phyloP scores from a whole-genome alignment of 2,329 filamentous ascomycete species.

The Metarhizium rileyi region DNA sequence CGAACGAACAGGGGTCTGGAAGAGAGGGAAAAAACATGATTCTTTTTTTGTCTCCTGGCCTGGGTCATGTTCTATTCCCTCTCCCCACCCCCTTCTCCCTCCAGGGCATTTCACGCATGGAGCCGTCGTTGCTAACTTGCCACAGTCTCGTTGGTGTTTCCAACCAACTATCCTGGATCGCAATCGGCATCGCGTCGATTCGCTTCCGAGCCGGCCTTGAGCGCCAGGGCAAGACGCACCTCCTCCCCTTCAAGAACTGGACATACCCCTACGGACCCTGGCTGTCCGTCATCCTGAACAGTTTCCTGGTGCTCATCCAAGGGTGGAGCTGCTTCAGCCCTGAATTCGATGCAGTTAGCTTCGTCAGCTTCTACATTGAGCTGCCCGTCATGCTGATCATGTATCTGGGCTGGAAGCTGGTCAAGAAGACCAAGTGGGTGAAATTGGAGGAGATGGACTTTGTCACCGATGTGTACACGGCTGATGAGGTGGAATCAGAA shows the following conservation, averaged over 20 bases:
- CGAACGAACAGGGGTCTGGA: neutral
- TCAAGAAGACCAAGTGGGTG: constrained; percentile 52
- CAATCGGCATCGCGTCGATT: constrained; percentile 54
- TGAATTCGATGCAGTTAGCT: constrained; percentile 45
- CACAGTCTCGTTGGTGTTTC: constrained; percentile 53
- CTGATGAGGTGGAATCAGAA: constrained; percentile 22
- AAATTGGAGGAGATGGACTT: constrained; percentile 53
- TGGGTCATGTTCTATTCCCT: too few species aligned
- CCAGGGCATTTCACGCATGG: neutral
- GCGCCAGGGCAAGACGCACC: constrained; percentile 48
- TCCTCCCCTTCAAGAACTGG: constrained; percentile 56
- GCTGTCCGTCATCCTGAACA: constrained; percentile 45
- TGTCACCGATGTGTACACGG: constrained; percentile 47
- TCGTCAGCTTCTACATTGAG: constrained; percentile 56
- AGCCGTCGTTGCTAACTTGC: constrained; percentile 3
- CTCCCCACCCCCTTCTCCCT: too few species aligned
- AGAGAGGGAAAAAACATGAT: neutral
- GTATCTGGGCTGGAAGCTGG: constrained; percentile 61
- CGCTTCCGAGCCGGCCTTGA: constrained; percentile 51
- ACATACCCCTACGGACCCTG: constrained; percentile 55
- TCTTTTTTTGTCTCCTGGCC: too few species aligned
- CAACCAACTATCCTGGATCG: constrained; percentile 57
- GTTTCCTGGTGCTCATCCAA: constrained; percentile 51
- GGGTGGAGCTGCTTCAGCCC: constrained; percentile 56
- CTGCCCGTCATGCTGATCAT: constrained; percentile 52